These are phyloP conservation scores for Sporothrix curviconia DNA, from an alignment of 2,329 filamentous ascomycete genomes.

Conservation along the genomic window DNA sequence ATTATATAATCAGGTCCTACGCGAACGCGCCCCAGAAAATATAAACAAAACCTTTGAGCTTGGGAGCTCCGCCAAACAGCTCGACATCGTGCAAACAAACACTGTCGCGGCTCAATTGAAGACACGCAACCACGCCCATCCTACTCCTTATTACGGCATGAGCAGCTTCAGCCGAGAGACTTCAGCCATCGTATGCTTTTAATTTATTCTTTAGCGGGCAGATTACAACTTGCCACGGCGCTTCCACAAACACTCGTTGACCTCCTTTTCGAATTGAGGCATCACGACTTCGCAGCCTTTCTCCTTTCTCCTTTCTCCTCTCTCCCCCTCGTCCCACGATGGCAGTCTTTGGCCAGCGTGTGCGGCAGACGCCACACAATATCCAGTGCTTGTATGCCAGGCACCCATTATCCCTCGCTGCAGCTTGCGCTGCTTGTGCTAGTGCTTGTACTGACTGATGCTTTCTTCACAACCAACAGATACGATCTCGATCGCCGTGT, in stretches of 20 bases:
- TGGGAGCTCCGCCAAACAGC: constrained; percentile 10
- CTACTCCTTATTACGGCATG: background rate
- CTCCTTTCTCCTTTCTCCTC: background rate
- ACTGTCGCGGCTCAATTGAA: background rate
- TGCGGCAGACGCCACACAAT: constrained; percentile 32
- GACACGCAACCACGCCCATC: background rate
- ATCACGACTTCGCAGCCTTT: background rate
- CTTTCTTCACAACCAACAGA: constrained; percentile 29
- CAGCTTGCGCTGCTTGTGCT: background rate
- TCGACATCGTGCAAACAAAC: background rate
- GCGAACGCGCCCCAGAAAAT: background rate
- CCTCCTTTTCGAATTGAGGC: background rate
- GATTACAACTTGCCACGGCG: no score
- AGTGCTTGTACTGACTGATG: no score
- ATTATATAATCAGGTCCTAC: background rate
- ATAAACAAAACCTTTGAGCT: constrained; percentile 9
- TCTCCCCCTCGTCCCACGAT: constrained; percentile 6
- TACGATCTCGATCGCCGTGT: constrained; percentile 54
- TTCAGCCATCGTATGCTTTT: background rate
- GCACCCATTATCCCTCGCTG: background rate
- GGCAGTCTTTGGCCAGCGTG: constrained; percentile 25
- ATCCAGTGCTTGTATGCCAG: constrained; percentile 30
- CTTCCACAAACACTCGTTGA: no score
- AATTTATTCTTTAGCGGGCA: background rate
- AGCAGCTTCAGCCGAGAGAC: background rate